These are phyloP conservation scores for Omphalea diandra DNA, from an alignment of 441 rosid species.

Conservation along the genomic window DNA sequence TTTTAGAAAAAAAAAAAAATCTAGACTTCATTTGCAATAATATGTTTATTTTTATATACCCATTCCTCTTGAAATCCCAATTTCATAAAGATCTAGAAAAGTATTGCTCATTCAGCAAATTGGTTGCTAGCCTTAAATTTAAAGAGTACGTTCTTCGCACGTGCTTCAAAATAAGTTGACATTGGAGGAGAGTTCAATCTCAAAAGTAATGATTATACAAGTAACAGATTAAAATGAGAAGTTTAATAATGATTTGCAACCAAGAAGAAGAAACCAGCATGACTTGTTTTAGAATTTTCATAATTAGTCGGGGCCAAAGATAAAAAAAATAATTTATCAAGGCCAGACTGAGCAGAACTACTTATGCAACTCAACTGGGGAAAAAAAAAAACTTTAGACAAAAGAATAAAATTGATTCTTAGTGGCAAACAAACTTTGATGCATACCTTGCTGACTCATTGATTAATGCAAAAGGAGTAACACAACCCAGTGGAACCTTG, in stretches of 20 bases:
- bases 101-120: neutral
- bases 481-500: constrained; percentile 86
- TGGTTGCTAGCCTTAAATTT: too few species aligned
- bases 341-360: neutral
- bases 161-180: too few species aligned
- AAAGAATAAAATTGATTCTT: neutral
- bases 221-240: neutral
- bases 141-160: too few species aligned
- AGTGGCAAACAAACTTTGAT: constrained; percentile 4
- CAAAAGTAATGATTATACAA: neutral
- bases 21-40: too few species aligned
- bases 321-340: neutral
- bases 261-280: neutral
- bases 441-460: constrained; percentile 82
- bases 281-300: too few species aligned
- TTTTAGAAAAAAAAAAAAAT: too few species aligned
- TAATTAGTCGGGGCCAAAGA: neutral
- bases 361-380: neutral
- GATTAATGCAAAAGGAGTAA: constrained; percentile 75
- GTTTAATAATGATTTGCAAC: neutral
- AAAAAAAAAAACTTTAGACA: neutral
- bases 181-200: neutral
- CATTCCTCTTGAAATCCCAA: too few species aligned
- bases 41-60: too few species aligned
- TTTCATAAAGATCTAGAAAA: neutral